Base-by-base conservation (phyloP, 306 rosid genomes). In the Lupinus albus region DNA sequence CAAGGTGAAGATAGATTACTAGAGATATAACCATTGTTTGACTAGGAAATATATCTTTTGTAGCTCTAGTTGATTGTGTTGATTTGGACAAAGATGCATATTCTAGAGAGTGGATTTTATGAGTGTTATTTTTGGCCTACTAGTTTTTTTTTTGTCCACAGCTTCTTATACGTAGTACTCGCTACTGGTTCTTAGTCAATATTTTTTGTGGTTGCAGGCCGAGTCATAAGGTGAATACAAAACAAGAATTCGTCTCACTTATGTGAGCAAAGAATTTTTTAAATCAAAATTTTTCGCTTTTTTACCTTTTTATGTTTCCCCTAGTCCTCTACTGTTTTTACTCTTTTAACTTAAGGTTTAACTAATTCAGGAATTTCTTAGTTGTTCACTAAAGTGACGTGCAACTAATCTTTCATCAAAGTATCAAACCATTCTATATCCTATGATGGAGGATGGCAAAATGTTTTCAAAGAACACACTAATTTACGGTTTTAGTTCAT, bases 11-110 rank as follows among this genome's bases (percentile, higher is more conserved):
- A 47, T 46, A 71, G 58, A 20, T 49, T 49, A 60, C 64, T 74
- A 38, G 68, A 68, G 68, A 68, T 73, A 68, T 73, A 68, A 74
- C 68, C 8, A 33, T 67, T 53, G 61, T 46, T 72, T 49, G 52
- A 60, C 57, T 18, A 45, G 60, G 39, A 21, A 57, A 18, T 48
- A 56, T 66, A 41, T 28, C 55, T 21, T 61, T 58, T 14, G 49
- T 47, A 56, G 66, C 17, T 42, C 17, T 42, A 53, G 63, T 53
- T 51, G 54, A 35, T 6, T 25, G 8, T 75, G 11, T 62, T 52
- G 74, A 54, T 61, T 73, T 61, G 63, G 74, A 54, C 54, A 25
- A 50, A 21, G 57, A 39, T 55, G 21, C 44, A 20, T 68, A 66
- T 15, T 38, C 62, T 69, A 45, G 63, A 35, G 56, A 64, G 71